These are phyloP conservation scores for Debaryomyces maramus DNA, from an alignment of 805 yeast species.

Conservation along the genomic window DNA sequence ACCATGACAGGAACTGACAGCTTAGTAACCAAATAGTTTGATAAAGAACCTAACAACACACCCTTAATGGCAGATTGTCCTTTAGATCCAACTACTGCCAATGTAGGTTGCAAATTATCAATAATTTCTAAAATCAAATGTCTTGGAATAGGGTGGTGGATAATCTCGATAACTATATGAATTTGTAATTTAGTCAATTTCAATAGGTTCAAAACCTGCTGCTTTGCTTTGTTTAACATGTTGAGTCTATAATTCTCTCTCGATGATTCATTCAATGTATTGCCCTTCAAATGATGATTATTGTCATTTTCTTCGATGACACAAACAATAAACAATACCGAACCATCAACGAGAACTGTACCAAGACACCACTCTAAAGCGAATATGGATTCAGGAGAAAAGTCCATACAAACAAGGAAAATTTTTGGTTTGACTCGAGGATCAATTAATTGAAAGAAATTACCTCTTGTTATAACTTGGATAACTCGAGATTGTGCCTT, in stretches of 20 bases:
- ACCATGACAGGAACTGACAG: slow-evolving; percentile 80
- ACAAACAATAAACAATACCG: slow-evolving; percentile 71
- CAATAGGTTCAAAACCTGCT: slow-evolving; percentile 49
- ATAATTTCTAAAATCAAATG: slow-evolving; percentile 69
- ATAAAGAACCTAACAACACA: slow-evolving; percentile 68
- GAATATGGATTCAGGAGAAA: slow-evolving; percentile 77
- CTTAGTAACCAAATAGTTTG: slow-evolving; percentile 70
- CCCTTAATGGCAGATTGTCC: slow-evolving; percentile 74
- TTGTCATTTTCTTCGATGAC: slow-evolving; percentile 51
- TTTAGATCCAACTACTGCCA: slow-evolving; percentile 74
- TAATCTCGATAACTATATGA: slow-evolving; percentile 69
- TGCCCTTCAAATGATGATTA: slow-evolving; percentile 44
- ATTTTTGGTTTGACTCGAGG: slow-evolving; percentile 52
- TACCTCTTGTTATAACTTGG: slow-evolving; percentile 69
- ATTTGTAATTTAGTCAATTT: slow-evolving; percentile 69
- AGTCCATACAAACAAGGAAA: slow-evolving; percentile 77
- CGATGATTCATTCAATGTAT: slow-evolving; percentile 32
- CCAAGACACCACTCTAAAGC: slow-evolving; percentile 91
- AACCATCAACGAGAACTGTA: slow-evolving; percentile 77
- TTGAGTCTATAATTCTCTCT: slow-evolving; percentile 38
- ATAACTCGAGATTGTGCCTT: slow-evolving; percentile 57
- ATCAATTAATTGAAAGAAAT: slow-evolving; percentile 53
- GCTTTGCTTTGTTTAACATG: slow-evolving; percentile 44
- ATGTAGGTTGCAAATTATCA: slow-evolving; percentile 68
- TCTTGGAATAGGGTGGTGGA: slow-evolving; percentile 74